Percentiles rank a stretch among this genome's conserved stretches.
Evolutionary conservation across 2,329 filamentous ascomycete genomes (phyloP).

Genomic region (Penicillium corylophilum): DNA sequence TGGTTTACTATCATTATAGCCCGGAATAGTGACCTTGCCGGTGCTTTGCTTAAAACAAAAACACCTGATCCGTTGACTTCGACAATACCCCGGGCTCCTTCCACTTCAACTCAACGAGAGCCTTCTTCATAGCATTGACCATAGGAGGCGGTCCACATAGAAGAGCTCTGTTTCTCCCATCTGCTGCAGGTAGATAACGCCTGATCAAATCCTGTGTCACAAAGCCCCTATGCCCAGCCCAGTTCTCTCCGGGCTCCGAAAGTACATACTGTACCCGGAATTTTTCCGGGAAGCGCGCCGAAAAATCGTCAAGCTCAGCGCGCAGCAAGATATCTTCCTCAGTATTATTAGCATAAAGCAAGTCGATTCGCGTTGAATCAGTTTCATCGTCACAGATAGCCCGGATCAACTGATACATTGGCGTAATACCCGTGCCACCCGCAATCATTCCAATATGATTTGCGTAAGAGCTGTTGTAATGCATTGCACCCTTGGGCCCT

Average conservation of each 20-base stretch:
- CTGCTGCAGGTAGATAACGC: background rate
- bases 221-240: conserved; percentile 50
- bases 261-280: conserved; percentile 55
- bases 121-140: conserved; percentile 56
- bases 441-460: conserved; percentile 30
- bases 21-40: too few relatives aligned
- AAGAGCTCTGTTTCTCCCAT: conserved; percentile 51
- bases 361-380: conserved; percentile 36
- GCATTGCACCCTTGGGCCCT: conserved; percentile 33
- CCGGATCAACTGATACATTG: conserved; percentile 58
- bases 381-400: conserved; percentile 59
- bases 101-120: conserved; percentile 50
- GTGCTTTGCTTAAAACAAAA: background rate
- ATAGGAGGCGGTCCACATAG: conserved; percentile 61
- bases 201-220: conserved; percentile 27
- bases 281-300: conserved; percentile 50
- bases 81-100: conserved; percentile 48
- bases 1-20: too few relatives aligned
- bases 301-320: conserved; percentile 54
- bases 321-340: conserved; percentile 62
- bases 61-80: conserved; percentile 48
- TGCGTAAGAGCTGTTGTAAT: conserved; percentile 24
- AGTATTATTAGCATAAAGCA: conserved; percentile 59
- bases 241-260: conserved; percentile 45
- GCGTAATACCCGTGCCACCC: conserved; percentile 40